Conservation (phyloP, 495 filamentous ascomycete species). For the Podospora didyma region DNA sequence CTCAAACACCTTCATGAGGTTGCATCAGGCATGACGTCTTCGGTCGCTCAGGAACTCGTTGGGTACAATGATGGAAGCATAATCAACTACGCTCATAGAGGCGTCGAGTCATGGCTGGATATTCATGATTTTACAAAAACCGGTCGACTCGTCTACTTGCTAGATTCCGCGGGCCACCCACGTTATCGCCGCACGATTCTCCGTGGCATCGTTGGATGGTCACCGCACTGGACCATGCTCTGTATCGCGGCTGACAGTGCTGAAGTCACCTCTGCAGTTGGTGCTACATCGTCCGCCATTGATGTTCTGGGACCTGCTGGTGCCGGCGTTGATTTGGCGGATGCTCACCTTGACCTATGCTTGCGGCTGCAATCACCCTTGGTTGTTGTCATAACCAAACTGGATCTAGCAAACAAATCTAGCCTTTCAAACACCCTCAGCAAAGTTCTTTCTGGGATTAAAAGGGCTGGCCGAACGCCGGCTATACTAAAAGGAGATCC, state of each 20-base stretch:
- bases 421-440: conserved; percentile 64
- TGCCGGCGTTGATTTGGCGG: conserved; percentile 58
- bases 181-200: conserved; percentile 84
- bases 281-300: conserved; percentile 38
- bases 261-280: conserved; percentile 31
- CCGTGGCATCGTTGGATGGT: conserved; percentile 88
- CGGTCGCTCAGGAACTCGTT: conserved; percentile 86
- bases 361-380: conserved; percentile 71
- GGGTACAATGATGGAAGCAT: conserved; percentile 70
- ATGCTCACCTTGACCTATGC: conserved; percentile 83
- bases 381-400: conserved; percentile 81
- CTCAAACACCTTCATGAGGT: conserved; percentile 96
- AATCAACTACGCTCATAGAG: conserved; percentile 80
- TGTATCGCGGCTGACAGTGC: conserved; percentile 83
- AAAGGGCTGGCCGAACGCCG: conserved; percentile 68
- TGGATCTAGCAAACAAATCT: conserved; percentile 74
- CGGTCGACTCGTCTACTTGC: conserved; percentile 78
- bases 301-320: conserved; percentile 48
- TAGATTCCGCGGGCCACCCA: conserved; percentile 87
- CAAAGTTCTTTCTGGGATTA: conserved; percentile 72
- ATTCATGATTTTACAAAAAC: conserved; percentile 72
- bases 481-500: conserved; percentile 56
- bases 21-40: conserved; percentile 85
- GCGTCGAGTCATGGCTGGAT: conserved; percentile 91
- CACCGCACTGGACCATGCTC: conserved; percentile 86